phyloP scores from a whole-genome alignment of 2,329 filamentous ascomycete species.

The Pyrenophora seminiperda region DNA sequence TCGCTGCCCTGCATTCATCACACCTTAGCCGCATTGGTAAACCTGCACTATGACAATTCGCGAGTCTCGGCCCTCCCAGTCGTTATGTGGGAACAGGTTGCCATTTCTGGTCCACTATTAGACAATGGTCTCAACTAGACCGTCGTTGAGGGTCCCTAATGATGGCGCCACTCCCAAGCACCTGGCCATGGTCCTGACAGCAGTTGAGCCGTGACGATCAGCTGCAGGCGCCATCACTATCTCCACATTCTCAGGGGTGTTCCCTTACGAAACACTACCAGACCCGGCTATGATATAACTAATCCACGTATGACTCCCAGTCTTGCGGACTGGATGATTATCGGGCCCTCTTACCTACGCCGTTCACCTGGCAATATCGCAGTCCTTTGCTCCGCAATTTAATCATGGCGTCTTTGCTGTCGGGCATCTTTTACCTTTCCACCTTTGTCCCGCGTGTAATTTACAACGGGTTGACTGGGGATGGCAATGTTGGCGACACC shows the following conservation, averaged over 20 bases:
- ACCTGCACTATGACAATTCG: background rate
- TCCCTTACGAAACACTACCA: background rate
- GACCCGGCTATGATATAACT: background rate
- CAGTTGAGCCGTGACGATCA: background rate
- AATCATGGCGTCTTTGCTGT: constrained; percentile 18
- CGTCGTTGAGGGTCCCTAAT: too few relatives aligned
- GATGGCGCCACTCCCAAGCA: too few relatives aligned
- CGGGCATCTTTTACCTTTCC: constrained; percentile 18
- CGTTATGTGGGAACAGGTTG: background rate
- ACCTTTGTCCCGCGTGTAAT: constrained; percentile 23
- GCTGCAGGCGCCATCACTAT: background rate
- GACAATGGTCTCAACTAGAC: too few relatives aligned
- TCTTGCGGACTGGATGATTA: background rate
- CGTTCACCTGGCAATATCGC: constrained; percentile 4
- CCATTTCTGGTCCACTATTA: background rate
- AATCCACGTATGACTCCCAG: constrained; percentile 7
- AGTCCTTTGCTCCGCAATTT: constrained; percentile 1
- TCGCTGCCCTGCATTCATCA: background rate
- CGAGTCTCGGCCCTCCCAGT: too few relatives aligned
- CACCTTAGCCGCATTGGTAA: background rate
- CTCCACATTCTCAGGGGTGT: constrained; percentile 7
- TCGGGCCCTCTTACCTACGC: constrained; percentile 1
- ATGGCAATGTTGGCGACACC: constrained; percentile 13
- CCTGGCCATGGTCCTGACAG: background rate
- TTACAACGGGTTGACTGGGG: background rate